phyloP scores from a whole-genome alignment of 1,284 basidiomycete genomes.

The Heterobasidion irregulare region DNA sequence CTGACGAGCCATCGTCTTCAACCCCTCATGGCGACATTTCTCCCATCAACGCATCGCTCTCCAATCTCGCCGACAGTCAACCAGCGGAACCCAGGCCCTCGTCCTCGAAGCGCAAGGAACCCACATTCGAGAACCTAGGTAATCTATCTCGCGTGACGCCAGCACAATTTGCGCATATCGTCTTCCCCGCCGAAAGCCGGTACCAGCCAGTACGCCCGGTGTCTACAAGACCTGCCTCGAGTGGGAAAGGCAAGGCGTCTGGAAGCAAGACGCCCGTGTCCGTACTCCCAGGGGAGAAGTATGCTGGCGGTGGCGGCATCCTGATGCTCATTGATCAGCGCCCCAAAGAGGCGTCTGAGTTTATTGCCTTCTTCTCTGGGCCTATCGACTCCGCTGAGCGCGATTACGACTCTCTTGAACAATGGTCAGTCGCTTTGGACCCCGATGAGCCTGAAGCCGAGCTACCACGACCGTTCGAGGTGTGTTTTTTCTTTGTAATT shows the following conservation, averaged over 20 bases:
- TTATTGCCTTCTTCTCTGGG: conserved; percentile 58
- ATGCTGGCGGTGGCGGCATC: conserved; percentile 78
- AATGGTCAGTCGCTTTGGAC: conserved; percentile 49
- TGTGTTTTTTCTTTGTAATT: conserved; percentile 25
- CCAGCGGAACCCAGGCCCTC: conserved; percentile 26
- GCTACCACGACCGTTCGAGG: conserved; percentile 74
- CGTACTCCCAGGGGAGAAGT: conserved; percentile 43
- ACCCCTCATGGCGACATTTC: conserved; percentile 46
- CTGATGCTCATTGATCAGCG: conserved; percentile 67
- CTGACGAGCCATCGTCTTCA: conserved; percentile 36
- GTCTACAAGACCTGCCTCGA: conserved; percentile 34
- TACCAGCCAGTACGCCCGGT: conserved; percentile 90
- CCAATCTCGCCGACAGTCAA: conserved; percentile 34
- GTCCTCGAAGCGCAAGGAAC: conserved; percentile 52
- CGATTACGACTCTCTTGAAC: conserved; percentile 1
- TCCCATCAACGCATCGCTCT: conserved; percentile 43
- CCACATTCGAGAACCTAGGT: conserved; percentile 65
- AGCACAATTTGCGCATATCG: conserved; percentile 78
- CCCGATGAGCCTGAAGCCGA: conserved; percentile 71
- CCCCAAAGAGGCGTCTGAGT: conserved; percentile 61
- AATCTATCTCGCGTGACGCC: conserved; percentile 96
- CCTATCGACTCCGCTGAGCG: conserved; percentile 24
- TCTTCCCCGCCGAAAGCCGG: conserved; percentile 71
- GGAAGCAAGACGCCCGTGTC: conserved; percentile 15
- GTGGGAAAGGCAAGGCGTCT: conserved; percentile 22